Evolutionary conservation across 306 rosid genomes (phyloP).

Genomic region (Cucumis hystrix): DNA sequence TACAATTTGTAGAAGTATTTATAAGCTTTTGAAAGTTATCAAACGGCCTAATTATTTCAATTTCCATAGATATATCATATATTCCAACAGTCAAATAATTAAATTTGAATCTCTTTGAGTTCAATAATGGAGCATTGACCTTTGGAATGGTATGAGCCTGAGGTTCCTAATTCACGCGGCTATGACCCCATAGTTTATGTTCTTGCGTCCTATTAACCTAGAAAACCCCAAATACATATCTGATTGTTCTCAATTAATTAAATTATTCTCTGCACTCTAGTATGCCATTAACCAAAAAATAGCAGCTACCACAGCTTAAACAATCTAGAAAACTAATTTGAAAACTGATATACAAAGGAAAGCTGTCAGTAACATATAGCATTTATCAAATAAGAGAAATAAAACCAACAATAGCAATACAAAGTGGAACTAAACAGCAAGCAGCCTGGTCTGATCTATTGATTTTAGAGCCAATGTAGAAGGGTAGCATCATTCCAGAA

Average conservation of each 20-base stretch:
- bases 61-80: neutral
- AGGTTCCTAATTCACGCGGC: neutral
- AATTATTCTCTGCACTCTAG: neutral
- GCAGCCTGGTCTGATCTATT: neutral
- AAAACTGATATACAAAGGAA: neutral
- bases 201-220: neutral
- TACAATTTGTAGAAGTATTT: too few species aligned
- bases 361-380: neutral
- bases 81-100: neutral
- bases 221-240: neutral
- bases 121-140: neutral
- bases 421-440: neutral
- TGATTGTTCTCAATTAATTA: neutral
- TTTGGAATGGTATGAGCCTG: neutral
- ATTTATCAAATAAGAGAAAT: neutral
- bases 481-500: slow-evolving; percentile 7
- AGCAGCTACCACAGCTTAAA: neutral
- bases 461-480: neutral
- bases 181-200: neutral
- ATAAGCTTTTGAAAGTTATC: too few species aligned
- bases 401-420: neutral
- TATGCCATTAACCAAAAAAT: neutral
- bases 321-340: neutral
- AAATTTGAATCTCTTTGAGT: neutral
- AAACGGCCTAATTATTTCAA: neutral